These are phyloP conservation scores for Candida pseudocylindracea DNA, from an alignment of 1,139 yeast species.

Conservation along the genomic window DNA sequence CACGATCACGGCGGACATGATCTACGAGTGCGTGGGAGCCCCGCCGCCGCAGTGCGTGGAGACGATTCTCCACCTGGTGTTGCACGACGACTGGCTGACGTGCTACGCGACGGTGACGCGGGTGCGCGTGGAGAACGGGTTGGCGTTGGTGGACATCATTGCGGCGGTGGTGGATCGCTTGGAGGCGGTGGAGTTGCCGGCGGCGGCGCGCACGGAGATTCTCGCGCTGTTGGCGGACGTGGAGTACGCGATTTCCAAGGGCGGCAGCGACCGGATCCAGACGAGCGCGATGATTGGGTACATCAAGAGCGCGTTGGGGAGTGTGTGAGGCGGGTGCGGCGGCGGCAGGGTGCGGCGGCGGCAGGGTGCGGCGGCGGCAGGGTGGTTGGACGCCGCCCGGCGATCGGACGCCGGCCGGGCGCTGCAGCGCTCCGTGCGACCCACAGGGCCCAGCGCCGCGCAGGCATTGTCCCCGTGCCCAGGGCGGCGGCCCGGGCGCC, in stretches of 20 bases:
- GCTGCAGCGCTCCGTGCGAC: too few species aligned
- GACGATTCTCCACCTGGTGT: constrained; percentile 46
- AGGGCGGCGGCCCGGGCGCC: too few species aligned
- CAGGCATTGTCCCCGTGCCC: too few species aligned
- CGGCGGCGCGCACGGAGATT: constrained; percentile 35
- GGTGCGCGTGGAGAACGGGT: constrained; percentile 51
- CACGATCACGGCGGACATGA: constrained; percentile 40
- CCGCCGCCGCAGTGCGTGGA: constrained; percentile 81
- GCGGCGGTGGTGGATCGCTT: constrained; percentile 55
- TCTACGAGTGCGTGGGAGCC: constrained; percentile 89
- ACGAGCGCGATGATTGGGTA: constrained; percentile 82
- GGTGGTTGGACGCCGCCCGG: too few species aligned
- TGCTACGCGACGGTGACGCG: constrained; percentile 41
- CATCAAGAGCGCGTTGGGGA: constrained; percentile 37
- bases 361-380: too few species aligned
- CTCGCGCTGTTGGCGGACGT: constrained; percentile 60
- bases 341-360: too few species aligned
- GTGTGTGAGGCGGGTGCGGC: too few species aligned
- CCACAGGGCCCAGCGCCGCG: too few species aligned
- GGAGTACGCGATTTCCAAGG: constrained; percentile 78
- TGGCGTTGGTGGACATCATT: constrained; percentile 74
- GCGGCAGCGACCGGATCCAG: constrained; percentile 83
- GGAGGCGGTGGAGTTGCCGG: constrained; percentile 39
- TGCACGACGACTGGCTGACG: constrained; percentile 79
- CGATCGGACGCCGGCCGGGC: too few species aligned